phyloP scores from a whole-genome alignment of 768 basidiomycete species.

The Trametes cubensis region DNA sequence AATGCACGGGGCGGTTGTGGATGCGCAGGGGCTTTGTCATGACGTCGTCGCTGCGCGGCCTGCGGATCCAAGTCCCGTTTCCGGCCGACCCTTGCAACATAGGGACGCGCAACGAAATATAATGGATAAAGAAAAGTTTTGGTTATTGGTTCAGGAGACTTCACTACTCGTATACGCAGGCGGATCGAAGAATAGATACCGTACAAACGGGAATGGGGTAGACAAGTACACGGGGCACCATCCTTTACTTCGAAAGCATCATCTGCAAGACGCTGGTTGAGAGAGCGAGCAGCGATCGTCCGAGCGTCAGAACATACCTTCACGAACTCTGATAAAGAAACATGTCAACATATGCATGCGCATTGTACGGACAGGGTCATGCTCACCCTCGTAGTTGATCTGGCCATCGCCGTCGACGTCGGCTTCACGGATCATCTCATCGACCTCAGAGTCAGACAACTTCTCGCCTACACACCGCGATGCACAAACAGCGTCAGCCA shows the following conservation, averaged over 20 bases:
- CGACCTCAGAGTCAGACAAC: constrained; percentile 82
- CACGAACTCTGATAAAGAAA: constrained; percentile 63
- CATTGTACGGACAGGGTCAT: constrained; percentile 1
- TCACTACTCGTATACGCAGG: constrained; percentile 23
- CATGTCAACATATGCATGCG: constrained; percentile 11
- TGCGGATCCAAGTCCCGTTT: constrained; percentile 11
- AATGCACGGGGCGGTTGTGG: constrained; percentile 7
- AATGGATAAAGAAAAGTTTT: not conserved
- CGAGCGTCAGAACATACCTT: constrained; percentile 47
- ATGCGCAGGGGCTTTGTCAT: constrained; percentile 19
- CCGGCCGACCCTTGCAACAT: not conserved
- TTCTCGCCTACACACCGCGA: constrained; percentile 65
- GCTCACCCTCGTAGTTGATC: constrained; percentile 81
- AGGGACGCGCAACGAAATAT: too few relatives aligned
- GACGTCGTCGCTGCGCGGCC: constrained; percentile 15
- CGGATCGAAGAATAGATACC: constrained; percentile 20
- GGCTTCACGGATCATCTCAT: constrained; percentile 97
- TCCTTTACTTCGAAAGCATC: constrained; percentile 69
- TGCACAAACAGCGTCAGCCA: constrained; percentile 6
- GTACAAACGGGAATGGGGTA: constrained; percentile 13
- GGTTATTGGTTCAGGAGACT: not conserved
- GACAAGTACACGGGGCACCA: constrained; percentile 5
- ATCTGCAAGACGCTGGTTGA: constrained; percentile 46
- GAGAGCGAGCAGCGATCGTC: not conserved
- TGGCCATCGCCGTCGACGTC: constrained; percentile 95